These are phyloP conservation scores for Rubia peregrina DNA, from an alignment of 305 asterid genomes.

Conservation along the genomic window DNA sequence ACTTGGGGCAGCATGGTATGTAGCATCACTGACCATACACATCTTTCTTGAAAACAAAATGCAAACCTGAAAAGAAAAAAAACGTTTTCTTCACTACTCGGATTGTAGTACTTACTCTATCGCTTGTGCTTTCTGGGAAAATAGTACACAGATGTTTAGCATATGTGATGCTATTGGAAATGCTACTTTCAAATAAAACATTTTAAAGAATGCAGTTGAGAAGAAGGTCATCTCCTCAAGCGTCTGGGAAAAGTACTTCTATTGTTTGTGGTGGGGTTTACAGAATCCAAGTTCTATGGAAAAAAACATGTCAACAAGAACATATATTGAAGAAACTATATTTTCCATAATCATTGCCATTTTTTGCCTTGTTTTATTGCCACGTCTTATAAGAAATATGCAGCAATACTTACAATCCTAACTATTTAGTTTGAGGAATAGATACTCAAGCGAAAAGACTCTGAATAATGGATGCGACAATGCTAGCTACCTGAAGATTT, in stretches of 20 bases:
- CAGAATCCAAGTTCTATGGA: constrained; percentile 91
- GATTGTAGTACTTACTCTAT: constrained; percentile 35
- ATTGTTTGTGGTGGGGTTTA: constrained; percentile 98
- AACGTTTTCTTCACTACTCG: constrained; percentile 55
- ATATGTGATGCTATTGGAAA: constrained; percentile 56
- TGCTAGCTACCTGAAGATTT: constrained; percentile 93
- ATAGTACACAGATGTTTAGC: constrained; percentile 47
- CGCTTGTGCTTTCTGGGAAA: constrained; percentile 46
- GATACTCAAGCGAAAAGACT: constrained; percentile 82
- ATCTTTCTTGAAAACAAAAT: constrained; percentile 76
- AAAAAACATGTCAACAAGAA: constrained; percentile 79
- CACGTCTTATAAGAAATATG: constrained; percentile 95
- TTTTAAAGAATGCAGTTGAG: constrained; percentile 65
- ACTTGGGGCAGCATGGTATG: constrained; percentile 94
- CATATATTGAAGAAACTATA: constrained; percentile 75
- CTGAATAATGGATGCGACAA: constrained; percentile 96
- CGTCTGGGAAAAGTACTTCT: constrained; percentile 66
- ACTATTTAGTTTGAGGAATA: constrained; percentile 82
- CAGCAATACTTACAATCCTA: constrained; percentile 83
- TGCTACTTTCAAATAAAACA: constrained; percentile 59
- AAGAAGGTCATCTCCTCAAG: constrained; percentile 75
- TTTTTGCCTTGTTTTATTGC: constrained; percentile 73
- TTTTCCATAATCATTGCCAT: constrained; percentile 88
- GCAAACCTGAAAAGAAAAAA: constrained; percentile 48
- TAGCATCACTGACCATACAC: constrained; percentile 79